phyloP scores from a whole-genome alignment of 495 filamentous ascomycete species.

The Friedmanniomyces endolithicus region DNA sequence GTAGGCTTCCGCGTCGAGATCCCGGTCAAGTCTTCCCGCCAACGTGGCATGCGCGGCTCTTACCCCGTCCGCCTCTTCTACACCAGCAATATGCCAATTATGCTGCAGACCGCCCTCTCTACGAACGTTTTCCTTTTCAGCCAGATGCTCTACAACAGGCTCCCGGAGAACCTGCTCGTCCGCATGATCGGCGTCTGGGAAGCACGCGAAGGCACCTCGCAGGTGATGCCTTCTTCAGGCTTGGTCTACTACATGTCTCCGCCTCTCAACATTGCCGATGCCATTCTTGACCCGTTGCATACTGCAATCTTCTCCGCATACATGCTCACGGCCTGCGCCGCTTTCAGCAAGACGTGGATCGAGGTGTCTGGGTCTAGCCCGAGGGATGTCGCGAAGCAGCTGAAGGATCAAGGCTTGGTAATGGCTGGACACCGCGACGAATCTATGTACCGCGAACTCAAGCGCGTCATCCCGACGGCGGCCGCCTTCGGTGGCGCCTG shows the following conservation, averaged over 20 bases:
- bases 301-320: conserved; percentile 90
- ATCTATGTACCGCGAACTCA: conserved; percentile 99
- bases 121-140: conserved; percentile 98
- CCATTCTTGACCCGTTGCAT: conserved; percentile 90
- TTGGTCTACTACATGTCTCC: conserved; percentile 99
- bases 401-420: conserved; percentile 97
- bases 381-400: conserved; percentile 97
- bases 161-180: conserved; percentile 96
- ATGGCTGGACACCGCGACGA: conserved; percentile 99
- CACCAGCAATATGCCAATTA: conserved; percentile 96
- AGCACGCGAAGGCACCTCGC: conserved; percentile 85
- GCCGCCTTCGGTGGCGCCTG: conserved; percentile 98
- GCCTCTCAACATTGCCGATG: conserved; percentile 92
- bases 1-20: conserved; percentile 96
- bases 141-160: conserved; percentile 98
- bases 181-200: conserved; percentile 97
- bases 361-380: conserved; percentile 96
- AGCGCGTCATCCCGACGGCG: conserved; percentile 96
- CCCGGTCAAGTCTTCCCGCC: conserved; percentile 97
- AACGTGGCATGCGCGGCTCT: conserved; percentile 87
- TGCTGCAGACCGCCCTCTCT: conserved; percentile 94
- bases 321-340: conserved; percentile 92
- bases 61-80: conserved; percentile 74
- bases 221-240: conserved; percentile 84
- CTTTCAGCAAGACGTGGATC: conserved; percentile 99